These are phyloP conservation scores for Colletotrichum gloeosporioides DNA, from an alignment of 2,329 filamentous ascomycete species.

Conservation along the genomic window DNA sequence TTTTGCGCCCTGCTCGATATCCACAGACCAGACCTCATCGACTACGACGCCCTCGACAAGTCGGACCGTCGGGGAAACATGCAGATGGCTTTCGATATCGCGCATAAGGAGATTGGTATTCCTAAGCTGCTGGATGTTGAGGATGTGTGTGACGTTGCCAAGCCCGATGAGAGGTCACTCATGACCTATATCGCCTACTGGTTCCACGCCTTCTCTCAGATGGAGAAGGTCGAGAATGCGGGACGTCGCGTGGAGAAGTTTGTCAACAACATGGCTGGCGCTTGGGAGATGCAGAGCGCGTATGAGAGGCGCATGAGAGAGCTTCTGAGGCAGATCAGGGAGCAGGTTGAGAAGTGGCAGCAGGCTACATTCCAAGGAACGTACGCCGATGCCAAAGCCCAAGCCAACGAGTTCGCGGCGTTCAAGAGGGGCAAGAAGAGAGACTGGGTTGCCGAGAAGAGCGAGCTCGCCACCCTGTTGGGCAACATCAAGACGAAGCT, in stretches of 20 bases:
- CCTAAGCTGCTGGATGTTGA: conserved; percentile 95
- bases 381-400: conserved; percentile 89
- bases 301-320: conserved; percentile 92
- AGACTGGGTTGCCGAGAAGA: conserved; percentile 97
- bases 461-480: conserved; percentile 87
- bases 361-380: conserved; percentile 86
- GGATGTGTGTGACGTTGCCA: conserved; percentile 95
- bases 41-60: conserved; percentile 95
- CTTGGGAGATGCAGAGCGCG: conserved; percentile 99
- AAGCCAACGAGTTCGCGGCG: conserved; percentile 79
- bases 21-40: conserved; percentile 94
- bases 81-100: conserved; percentile 97
- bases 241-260: conserved; percentile 97
- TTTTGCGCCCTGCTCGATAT: conserved; percentile 98
- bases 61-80: conserved; percentile 94
- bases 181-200: conserved; percentile 99
- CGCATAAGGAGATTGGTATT: conserved; percentile 94
- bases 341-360: conserved; percentile 79
- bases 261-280: conserved; percentile 97
- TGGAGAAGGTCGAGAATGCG: conserved; percentile 98
- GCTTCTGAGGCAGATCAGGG: conserved; percentile 75
- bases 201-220: conserved; percentile 99
- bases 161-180: conserved; percentile 92
- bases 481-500: conserved; percentile 99
- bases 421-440: conserved; percentile 93